Evolutionary conservation across 805 yeast species (phyloP).

Genomic region (Isabelozyma gotoi): DNA sequence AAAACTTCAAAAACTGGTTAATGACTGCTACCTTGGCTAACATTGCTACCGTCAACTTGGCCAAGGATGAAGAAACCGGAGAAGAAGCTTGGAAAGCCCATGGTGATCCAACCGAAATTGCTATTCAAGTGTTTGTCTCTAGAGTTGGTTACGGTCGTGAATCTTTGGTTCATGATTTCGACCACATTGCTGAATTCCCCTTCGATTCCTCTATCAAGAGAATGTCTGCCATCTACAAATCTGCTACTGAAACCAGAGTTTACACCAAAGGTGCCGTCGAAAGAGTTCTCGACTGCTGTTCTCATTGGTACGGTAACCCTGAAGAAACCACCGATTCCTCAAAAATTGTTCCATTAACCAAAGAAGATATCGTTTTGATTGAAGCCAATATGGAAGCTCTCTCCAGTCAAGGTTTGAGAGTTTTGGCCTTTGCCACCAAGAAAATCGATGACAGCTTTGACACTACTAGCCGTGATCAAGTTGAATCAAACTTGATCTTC

Average conservation of each 20-base stretch:
- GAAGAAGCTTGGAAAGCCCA: slow-evolving; percentile 38
- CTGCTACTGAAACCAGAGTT: slow-evolving; percentile 22
- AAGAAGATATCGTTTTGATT: slow-evolving; percentile 39
- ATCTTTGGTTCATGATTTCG: slow-evolving; percentile 36
- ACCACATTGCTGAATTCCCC: slow-evolving; percentile 65
- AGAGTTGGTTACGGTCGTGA: slow-evolving; percentile 55
- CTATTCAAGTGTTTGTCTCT: slow-evolving; percentile 74
- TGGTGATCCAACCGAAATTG: slow-evolving; percentile 90
- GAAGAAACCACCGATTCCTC: slow-evolving; percentile 18
- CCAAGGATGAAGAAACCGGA: slow-evolving; percentile 26
- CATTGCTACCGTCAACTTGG: slow-evolving; percentile 36
- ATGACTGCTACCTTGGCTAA: slow-evolving; percentile 39
- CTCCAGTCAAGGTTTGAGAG: slow-evolving; percentile 68
- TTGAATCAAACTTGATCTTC: slow-evolving; percentile 56
- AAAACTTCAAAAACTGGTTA: slow-evolving; percentile 21
- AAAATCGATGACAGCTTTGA: slow-evolving; percentile 11
- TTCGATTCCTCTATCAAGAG: slow-evolving; percentile 74
- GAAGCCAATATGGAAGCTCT: slow-evolving; percentile 57
- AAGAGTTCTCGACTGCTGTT: slow-evolving; percentile 58
- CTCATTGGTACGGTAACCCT: slow-evolving; percentile 46
- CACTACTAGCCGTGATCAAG: slow-evolving; percentile 22
- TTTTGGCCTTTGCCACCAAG: slow-evolving; percentile 65
- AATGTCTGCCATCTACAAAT: slow-evolving; percentile 60
- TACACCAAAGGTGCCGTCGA: slow-evolving; percentile 80
- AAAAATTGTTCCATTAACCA: slow-evolving; percentile 30